Conservation (phyloP, 805 yeast genomes). For the Hyphopichia homilentoma region DNA sequence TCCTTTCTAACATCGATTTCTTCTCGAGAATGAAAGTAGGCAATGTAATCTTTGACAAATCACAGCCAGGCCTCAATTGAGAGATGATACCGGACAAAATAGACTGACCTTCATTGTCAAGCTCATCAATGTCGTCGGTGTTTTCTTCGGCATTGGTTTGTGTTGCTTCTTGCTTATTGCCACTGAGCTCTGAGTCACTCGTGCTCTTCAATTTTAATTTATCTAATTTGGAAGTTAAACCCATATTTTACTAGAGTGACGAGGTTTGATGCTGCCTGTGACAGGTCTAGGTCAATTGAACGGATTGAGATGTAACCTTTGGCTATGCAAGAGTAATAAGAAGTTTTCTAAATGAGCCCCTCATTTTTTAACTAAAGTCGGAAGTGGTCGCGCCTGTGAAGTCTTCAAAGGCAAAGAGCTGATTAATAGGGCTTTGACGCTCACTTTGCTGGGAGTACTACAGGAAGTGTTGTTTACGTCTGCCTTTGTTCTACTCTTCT, state of each 20-base stretch:
- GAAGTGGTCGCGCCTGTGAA: too few relatives aligned
- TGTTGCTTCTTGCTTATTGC: background rate
- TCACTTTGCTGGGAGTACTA: too few relatives aligned
- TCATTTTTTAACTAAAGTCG: too few relatives aligned
- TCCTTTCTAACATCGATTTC: constrained; percentile 93
- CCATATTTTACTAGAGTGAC: constrained; percentile 15
- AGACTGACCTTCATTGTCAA: constrained; percentile 85
- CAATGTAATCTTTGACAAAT: constrained; percentile 82
- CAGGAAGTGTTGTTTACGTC: too few relatives aligned
- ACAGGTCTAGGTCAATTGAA: too few relatives aligned
- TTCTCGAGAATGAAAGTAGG: constrained; percentile 95
- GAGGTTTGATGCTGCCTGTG: too few relatives aligned
- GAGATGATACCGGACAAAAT: constrained; percentile 84
- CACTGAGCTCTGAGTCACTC: constrained; percentile 6
- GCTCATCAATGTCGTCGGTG: constrained; percentile 82
- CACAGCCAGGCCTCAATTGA: constrained; percentile 90
- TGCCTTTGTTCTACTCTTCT: too few relatives aligned
- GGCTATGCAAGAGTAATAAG: background rate
- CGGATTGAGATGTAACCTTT: background rate
- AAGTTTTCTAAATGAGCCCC: too few relatives aligned
- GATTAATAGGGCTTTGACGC: too few relatives aligned
- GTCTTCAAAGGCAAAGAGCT: too few relatives aligned
- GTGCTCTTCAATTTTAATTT: constrained; percentile 18
- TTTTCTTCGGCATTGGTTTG: constrained; percentile 7
- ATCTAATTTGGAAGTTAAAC: constrained; percentile 25